Evolutionary conservation across 2,329 filamentous ascomycete species (phyloP).

Genomic region (Diaporthe aspalathi): DNA sequence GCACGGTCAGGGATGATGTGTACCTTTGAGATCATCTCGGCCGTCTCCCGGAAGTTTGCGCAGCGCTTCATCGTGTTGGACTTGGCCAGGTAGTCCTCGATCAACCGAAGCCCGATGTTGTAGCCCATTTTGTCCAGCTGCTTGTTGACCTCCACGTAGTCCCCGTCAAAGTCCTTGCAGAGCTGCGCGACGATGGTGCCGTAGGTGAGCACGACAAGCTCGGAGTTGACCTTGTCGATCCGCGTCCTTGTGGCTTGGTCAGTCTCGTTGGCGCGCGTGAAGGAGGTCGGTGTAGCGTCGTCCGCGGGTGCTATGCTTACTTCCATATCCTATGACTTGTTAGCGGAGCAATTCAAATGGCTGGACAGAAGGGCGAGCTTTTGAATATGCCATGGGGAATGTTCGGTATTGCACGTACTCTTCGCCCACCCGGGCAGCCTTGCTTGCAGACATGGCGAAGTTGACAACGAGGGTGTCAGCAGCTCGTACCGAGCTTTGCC

Average conservation of each 20-base stretch:
- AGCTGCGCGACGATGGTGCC: conserved; percentile 97
- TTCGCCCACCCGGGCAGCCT: conserved; percentile 71
- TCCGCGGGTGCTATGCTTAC: conserved; percentile 65
- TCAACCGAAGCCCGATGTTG: conserved; percentile 94
- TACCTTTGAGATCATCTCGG: conserved; percentile 95
- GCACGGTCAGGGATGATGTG: conserved; percentile 26
- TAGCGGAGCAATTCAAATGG: conserved; percentile 43
- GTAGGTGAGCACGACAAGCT: conserved; percentile 96
- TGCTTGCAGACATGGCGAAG: conserved; percentile 66
- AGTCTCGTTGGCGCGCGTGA: background rate
- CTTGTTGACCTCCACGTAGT: conserved; percentile 96
- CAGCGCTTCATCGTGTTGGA: conserved; percentile 90
- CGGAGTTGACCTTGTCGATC: conserved; percentile 97
- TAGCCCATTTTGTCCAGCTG: conserved; percentile 99
- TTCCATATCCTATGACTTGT: conserved; percentile 81
- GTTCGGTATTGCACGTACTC: conserved; percentile 60
- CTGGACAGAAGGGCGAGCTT: background rate
- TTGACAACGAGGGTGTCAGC: conserved; percentile 38
- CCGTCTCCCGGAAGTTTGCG: conserved; percentile 92
- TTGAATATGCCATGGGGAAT: background rate
- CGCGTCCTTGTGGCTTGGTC: conserved; percentile 74
- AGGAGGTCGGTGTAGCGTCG: background rate
- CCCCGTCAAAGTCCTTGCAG: conserved; percentile 94
- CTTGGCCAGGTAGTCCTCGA: conserved; percentile 98
- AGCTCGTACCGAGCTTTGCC: conserved; percentile 38